Evolutionary conservation across 2,329 filamentous ascomycete species (phyloP).

Genomic region (Penicillium sp.): DNA sequence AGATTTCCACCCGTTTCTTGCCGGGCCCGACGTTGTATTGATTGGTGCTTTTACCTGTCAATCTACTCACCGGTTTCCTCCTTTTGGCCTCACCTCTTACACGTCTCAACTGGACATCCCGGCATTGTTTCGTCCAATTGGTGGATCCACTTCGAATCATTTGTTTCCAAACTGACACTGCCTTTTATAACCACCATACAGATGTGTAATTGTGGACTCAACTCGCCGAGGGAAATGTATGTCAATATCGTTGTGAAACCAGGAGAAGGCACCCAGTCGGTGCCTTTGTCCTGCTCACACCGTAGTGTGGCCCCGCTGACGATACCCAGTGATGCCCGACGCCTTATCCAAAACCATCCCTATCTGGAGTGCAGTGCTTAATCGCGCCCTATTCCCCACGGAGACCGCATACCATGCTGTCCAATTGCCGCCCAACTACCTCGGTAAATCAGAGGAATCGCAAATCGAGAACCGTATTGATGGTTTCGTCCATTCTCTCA

Average conservation of each 20-base stretch:
- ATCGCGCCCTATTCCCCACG: constrained; percentile 71
- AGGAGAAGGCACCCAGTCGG: neutral
- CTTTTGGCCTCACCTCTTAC: neutral
- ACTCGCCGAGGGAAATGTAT: constrained; percentile 83
- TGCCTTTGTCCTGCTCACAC: neutral
- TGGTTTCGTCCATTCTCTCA: constrained; percentile 53
- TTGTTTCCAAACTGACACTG: neutral
- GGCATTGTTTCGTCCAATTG: neutral
- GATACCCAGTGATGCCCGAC: constrained; percentile 74
- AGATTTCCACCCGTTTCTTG: constrained; percentile 17
- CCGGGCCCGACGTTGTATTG: neutral
- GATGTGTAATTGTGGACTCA: constrained; percentile 81
- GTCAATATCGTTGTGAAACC: constrained; percentile 22
- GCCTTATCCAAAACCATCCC: constrained; percentile 91
- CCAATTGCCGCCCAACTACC: constrained; percentile 69
- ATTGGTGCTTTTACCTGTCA: neutral
- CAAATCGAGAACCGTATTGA: constrained; percentile 71
- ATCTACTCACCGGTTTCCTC: neutral
- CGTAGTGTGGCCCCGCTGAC: constrained; percentile 17
- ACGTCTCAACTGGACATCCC: neutral
- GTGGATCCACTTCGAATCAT: neutral
- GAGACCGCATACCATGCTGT: constrained; percentile 53
- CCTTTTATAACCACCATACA: constrained; percentile 17
- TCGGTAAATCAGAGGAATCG: constrained; percentile 72
- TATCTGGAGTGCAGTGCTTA: constrained; percentile 89